These are phyloP conservation scores for Penicillium sp. DNA, from an alignment of 2,329 filamentous ascomycete genomes.

Conservation along the genomic window DNA sequence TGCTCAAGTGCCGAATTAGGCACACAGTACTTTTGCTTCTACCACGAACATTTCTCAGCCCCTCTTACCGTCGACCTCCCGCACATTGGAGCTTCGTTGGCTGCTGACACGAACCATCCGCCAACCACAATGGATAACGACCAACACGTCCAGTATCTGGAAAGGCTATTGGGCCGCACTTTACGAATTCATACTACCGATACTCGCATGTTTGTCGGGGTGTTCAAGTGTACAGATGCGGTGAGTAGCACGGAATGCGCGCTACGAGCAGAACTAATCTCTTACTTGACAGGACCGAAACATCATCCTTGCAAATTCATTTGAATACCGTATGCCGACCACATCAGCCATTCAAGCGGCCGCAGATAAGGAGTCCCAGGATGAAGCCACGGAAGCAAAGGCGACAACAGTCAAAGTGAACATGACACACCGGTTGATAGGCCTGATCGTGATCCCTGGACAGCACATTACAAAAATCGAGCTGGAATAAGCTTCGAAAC, in stretches of 20 bases:
- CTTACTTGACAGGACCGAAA: conserved; percentile 66
- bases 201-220: conserved; percentile 80
- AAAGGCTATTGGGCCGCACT: conserved; percentile 69
- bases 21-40: neutral
- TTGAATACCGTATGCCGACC: conserved; percentile 81
- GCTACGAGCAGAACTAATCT: conserved; percentile 9
- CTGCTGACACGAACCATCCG: conserved; percentile 10
- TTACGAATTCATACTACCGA: conserved; percentile 78
- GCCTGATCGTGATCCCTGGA: conserved; percentile 84
- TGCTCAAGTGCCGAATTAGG: neutral
- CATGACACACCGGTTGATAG: conserved; percentile 82
- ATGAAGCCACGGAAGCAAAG: conserved; percentile 20
- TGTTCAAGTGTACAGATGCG: conserved; percentile 91
- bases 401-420: conserved; percentile 54
- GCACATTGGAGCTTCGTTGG: neutral
- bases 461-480: conserved; percentile 83
- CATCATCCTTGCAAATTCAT: conserved; percentile 76
- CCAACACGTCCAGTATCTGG: conserved; percentile 39
- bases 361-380: conserved; percentile 28
- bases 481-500: conserved; percentile 59
- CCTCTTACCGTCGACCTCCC: neutral
- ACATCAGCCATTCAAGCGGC: conserved; percentile 46
- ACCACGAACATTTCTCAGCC: neutral
- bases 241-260: conserved; percentile 49
- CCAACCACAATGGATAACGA: conserved; percentile 35